Conservation (phyloP, 106 monocot species). For the Allium sativum region DNA sequence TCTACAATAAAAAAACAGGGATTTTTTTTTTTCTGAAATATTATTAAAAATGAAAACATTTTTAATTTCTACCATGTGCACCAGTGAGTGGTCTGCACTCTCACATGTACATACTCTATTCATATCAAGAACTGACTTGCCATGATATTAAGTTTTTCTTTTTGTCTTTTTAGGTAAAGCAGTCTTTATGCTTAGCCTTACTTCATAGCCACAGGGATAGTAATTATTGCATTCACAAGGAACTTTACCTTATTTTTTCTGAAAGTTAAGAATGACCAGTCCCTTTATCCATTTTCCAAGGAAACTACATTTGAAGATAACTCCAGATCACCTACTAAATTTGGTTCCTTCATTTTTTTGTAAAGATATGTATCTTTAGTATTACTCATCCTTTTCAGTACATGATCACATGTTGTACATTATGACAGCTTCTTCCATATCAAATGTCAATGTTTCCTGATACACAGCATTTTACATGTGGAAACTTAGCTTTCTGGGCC, state of each 20-base stretch:
- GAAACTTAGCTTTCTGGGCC: conserved; percentile 1
- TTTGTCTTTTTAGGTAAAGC: too few relatives aligned
- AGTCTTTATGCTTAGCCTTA: not conserved
- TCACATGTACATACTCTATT: not conserved
- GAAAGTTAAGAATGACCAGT: conserved; percentile 1
- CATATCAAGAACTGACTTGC: not conserved
- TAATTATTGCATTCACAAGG: not conserved
- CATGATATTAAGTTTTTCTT: too few relatives aligned
- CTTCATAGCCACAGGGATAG: not conserved
- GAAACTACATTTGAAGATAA: conserved; percentile 2
- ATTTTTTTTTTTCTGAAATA: too few relatives aligned
- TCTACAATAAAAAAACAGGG: too few relatives aligned
- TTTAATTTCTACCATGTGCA: not conserved
- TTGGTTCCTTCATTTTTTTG: conserved; percentile 3
- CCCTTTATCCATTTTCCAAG: conserved; percentile 1
- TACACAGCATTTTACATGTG: not conserved
- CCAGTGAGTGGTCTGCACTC: not conserved
- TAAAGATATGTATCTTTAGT: conserved; percentile 4
- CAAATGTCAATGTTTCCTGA: not conserved
- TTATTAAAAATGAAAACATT: not conserved
- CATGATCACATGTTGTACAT: conserved; percentile 5
- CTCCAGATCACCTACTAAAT: conserved; percentile 10
- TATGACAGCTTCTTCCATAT: not conserved
- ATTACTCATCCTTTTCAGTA: conserved; percentile 1
- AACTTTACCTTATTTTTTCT: not conserved